Evolutionary conservation across 495 filamentous ascomycete genomes (phyloP).

Genomic region (Rhypophila decipiens): DNA sequence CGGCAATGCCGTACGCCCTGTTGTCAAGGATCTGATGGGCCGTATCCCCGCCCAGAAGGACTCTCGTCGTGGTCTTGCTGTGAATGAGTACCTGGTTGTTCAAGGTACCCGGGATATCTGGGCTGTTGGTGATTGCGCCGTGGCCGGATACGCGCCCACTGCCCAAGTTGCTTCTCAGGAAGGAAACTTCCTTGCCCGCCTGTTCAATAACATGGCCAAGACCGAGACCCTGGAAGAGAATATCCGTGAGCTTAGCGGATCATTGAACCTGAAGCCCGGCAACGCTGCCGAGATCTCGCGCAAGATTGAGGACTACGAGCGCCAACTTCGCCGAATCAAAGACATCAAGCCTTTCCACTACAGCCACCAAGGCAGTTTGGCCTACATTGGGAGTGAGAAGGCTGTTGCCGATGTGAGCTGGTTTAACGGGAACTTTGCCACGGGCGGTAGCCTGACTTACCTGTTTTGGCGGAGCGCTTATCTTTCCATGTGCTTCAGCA

Average conservation of each 20-base stretch:
- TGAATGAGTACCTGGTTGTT: slow-evolving; percentile 98
- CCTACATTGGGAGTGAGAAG: slow-evolving; percentile 97
- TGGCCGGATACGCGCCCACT: slow-evolving; percentile 95
- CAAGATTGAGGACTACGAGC: slow-evolving; percentile 79
- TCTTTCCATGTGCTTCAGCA: slow-evolving; percentile 99
- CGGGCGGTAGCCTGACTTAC: slow-evolving; percentile 73
- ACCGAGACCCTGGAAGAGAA: slow-evolving; percentile 72
- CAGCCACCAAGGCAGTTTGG: slow-evolving; percentile 90
- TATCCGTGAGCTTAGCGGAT: slow-evolving; percentile 52
- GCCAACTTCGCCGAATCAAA: slow-evolving; percentile 80
- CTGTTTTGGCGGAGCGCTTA: slow-evolving; percentile 98
- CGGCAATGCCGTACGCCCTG: slow-evolving; percentile 84
- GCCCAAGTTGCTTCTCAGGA: slow-evolving; percentile 96
- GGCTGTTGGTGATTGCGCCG: slow-evolving; percentile 75
- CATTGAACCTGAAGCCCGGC: slow-evolving; percentile 44
- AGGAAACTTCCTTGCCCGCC: slow-evolving; percentile 86
- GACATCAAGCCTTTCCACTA: slow-evolving; percentile 96
- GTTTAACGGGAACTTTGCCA: slow-evolving; percentile 92
- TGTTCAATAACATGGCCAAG: slow-evolving; percentile 98
- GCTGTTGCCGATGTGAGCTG: slow-evolving; percentile 97
- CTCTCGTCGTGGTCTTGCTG: slow-evolving; percentile 87
- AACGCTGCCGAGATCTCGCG: slow-evolving; percentile 59
- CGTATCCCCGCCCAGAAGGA: slow-evolving; percentile 92
- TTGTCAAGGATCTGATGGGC: slow-evolving; percentile 84
- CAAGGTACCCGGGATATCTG: slow-evolving; percentile 95